Evolutionary conservation across 768 basidiomycete species (phyloP).

Genomic region (Rickenella mellea): DNA sequence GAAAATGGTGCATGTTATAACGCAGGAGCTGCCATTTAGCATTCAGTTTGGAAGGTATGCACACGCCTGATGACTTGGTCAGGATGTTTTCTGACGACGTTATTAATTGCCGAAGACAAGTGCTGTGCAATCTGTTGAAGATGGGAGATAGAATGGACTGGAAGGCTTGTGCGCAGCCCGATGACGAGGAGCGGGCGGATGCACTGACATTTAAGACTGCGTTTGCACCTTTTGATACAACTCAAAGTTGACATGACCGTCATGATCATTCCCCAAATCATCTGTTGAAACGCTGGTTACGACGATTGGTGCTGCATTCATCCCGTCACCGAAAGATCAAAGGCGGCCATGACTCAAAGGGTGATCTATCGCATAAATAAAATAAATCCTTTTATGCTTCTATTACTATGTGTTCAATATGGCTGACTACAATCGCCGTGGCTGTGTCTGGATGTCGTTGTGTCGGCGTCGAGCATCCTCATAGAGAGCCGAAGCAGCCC

Average conservation of each 20-base stretch:
- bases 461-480: too few relatives aligned
- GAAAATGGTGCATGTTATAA: constrained; percentile 80
- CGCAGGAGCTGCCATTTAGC: constrained; percentile 68
- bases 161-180: constrained; percentile 77
- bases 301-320: too few relatives aligned
- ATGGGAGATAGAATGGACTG: constrained; percentile 80
- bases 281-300: too few relatives aligned
- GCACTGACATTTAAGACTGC: constrained; percentile 76
- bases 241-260: constrained; percentile 4
- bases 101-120: constrained; percentile 46
- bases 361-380: too few relatives aligned
- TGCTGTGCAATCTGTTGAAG: constrained; percentile 66
- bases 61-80: neutral
- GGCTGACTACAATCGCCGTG: too few relatives aligned
- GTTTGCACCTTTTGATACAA: constrained; percentile 67
- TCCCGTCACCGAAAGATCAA: too few relatives aligned
- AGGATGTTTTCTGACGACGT: neutral
- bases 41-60: constrained; percentile 90
- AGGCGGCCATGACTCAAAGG: too few relatives aligned
- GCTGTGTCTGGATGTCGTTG: too few relatives aligned
- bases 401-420: too few relatives aligned
- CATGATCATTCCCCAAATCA: too few relatives aligned
- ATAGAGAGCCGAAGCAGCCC: too few relatives aligned
- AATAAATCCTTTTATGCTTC: too few relatives aligned
- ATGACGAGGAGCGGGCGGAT: constrained; percentile 81